A percentile compares a stretch with the other conserved stretches of the same genome.
Evolutionary conservation across 2,329 filamentous ascomycete species (phyloP).

Genomic region (Immersiporthe knoxdaviesiana): DNA sequence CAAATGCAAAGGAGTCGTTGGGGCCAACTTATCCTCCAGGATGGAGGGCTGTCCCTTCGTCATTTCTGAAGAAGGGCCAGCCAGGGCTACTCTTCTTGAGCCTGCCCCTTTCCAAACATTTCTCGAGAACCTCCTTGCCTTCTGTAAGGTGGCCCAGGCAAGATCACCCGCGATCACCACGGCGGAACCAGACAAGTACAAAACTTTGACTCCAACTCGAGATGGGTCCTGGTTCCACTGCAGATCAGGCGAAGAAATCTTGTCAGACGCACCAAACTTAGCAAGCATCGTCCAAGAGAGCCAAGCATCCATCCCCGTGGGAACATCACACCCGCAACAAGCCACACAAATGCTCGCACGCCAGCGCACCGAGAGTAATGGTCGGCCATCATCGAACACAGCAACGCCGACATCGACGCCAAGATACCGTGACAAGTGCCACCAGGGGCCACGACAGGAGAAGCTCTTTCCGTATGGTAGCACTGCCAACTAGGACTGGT

Average conservation of each 20-base stretch:
- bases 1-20: conserved; percentile 12
- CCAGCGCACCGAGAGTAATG: conserved; percentile 27
- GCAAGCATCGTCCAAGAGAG: conserved; percentile 10
- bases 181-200: conserved; percentile 73
- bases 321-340: conserved; percentile 20
- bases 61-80: conserved; percentile 55
- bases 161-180: conserved; percentile 31
- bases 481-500: conserved; percentile 88
- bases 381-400: conserved; percentile 33
- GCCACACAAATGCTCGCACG: conserved; percentile 15
- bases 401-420: conserved; percentile 38
- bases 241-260: conserved; percentile 20
- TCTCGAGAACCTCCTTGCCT: conserved; percentile 26
- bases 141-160: conserved; percentile 31
- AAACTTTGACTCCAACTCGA: conserved; percentile 92
- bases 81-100: conserved; percentile 49
- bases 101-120: conserved; percentile 41
- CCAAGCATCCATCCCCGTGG: conserved; percentile 11
- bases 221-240: conserved; percentile 72
- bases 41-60: conserved; percentile 52
- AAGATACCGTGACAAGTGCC: conserved; percentile 32
- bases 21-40: conserved; percentile 54
- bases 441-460: conserved; percentile 33
- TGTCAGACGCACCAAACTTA: conserved; percentile 1
- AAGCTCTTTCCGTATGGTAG: conserved; percentile 75